Evolutionary conservation across 768 basidiomycete species (phyloP).

Genomic region (Leccinum obscurum): DNA sequence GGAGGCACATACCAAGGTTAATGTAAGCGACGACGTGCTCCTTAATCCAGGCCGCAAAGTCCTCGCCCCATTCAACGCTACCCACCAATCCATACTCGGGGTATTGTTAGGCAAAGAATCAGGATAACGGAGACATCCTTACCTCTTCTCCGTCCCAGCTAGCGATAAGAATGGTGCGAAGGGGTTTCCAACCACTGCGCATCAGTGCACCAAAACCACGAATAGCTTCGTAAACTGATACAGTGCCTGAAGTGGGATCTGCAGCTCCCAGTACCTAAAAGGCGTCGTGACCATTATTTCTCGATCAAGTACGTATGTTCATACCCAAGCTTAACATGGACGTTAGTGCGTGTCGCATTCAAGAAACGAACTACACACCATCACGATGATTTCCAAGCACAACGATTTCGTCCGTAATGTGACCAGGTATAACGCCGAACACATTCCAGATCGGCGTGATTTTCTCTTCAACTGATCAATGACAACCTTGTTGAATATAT

Average conservation of each 20-base stretch:
- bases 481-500: no score
- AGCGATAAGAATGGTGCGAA: slow-evolving; percentile 71
- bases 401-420: slow-evolving; percentile 81
- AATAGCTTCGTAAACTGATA: slow-evolving; percentile 53
- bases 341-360: no score
- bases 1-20: slow-evolving; percentile 57
- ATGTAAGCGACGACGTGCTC: slow-evolving; percentile 87
- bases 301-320: no score
- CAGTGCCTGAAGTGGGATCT: slow-evolving; percentile 59
- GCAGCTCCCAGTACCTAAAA: slow-evolving; percentile 47
- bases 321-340: no score
- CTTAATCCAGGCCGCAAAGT: slow-evolving; percentile 80
- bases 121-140: slow-evolving; percentile 1
- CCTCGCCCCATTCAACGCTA: slow-evolving; percentile 93
- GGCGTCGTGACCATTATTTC: no score
- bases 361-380: slow-evolving; percentile 45
- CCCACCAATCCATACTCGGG: slow-evolving; percentile 69
- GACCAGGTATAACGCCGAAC: slow-evolving; percentile 84
- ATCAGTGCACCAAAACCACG: slow-evolving; percentile 53
- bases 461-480: slow-evolving; percentile 62
- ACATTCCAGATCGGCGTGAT: slow-evolving; percentile 92
- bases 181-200: slow-evolving; percentile 62
- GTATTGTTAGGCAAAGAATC: no score
- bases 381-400: slow-evolving; percentile 89
- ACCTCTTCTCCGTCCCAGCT: slow-evolving; percentile 83